Evolutionary conservation across 2,329 filamentous ascomycete genomes (phyloP).

Genomic region (Hymenotorrendiella dingleyae): DNA sequence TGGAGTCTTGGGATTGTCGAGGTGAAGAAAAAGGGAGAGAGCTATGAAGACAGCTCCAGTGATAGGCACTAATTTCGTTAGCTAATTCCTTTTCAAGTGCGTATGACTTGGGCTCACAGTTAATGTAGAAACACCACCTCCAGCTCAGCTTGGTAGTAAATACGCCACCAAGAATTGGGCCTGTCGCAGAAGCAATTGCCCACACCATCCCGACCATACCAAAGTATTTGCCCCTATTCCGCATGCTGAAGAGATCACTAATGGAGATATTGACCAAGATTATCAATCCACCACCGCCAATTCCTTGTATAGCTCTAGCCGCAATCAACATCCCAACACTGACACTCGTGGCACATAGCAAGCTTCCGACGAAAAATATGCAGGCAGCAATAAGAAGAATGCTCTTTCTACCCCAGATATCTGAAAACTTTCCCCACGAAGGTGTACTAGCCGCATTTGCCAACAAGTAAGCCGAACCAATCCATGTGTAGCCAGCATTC

Average conservation of each 20-base stretch:
- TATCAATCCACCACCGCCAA: constrained; percentile 46
- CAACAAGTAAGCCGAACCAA: constrained; percentile 67
- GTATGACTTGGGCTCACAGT: constrained; percentile 2
- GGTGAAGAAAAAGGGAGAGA: constrained; percentile 55
- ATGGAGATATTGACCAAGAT: constrained; percentile 49
- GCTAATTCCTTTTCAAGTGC: not conserved
- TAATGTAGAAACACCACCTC: constrained; percentile 45
- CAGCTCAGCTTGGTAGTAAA: constrained; percentile 57
- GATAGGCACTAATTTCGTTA: constrained; percentile 19
- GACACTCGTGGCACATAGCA: constrained; percentile 42
- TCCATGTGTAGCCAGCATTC: constrained; percentile 60
- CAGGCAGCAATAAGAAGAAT: constrained; percentile 42
- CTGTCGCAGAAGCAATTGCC: constrained; percentile 58
- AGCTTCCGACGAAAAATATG: constrained; percentile 47
- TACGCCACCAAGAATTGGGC: constrained; percentile 59
- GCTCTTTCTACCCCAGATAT: constrained; percentile 53
- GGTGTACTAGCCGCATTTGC: constrained; percentile 61
- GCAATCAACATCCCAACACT: constrained; percentile 43
- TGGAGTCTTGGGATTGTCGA: constrained; percentile 62
- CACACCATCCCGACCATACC: constrained; percentile 54
- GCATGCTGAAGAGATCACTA: constrained; percentile 47
- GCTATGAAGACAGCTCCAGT: constrained; percentile 39
- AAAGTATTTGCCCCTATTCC: constrained; percentile 44
- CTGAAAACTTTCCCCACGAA: constrained; percentile 56
- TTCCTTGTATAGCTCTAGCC: constrained; percentile 39